phyloP scores from a whole-genome alignment of 2,329 filamentous ascomycete species.

The Aspergillus brunneoviolaceus region DNA sequence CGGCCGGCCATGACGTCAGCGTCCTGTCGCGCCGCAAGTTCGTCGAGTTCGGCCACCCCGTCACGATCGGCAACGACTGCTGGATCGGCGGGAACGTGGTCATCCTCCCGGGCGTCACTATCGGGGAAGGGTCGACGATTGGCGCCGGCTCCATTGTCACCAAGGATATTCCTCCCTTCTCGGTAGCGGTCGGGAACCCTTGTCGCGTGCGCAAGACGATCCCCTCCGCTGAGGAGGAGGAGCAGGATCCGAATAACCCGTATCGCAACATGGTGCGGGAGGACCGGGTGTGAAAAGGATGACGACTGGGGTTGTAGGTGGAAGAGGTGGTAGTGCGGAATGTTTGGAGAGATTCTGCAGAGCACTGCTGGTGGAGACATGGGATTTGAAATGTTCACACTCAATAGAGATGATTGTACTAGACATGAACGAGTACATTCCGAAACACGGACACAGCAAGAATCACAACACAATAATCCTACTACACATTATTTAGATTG shows the following conservation, averaged over 20 bases:
- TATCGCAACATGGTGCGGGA: conserved; percentile 23
- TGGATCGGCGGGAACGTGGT: conserved; percentile 53
- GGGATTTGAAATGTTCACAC: too few species aligned
- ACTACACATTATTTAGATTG: too few species aligned
- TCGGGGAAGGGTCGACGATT: conserved; percentile 44
- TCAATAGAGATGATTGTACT: too few species aligned
- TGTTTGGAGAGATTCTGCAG: not conserved
- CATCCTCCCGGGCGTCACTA: conserved; percentile 45
- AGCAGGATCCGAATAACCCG: conserved; percentile 23
- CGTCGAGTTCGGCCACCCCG: conserved; percentile 51
- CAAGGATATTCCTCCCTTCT: conserved; percentile 35
- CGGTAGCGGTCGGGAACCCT: conserved; percentile 31
- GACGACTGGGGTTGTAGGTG: too few species aligned
- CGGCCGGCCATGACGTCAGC: conserved; percentile 54
- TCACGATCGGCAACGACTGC: conserved; percentile 51
- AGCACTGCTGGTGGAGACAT: too few species aligned
- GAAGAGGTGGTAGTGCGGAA: not conserved
- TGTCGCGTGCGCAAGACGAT: conserved; percentile 27
- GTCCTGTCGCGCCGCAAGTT: conserved; percentile 49
- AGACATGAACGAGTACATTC: too few species aligned
- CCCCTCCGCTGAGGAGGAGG: conserved; percentile 25
- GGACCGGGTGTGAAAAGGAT: not conserved
- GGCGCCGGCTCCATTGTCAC: conserved; percentile 44
- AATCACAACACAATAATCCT: too few species aligned
- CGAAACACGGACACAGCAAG: too few species aligned